Evolutionary conservation across 495 filamentous ascomycete genomes (phyloP), one percentile per base, ranked within the genome.

Genomic region (Chlorociboria aeruginascens): DNA sequence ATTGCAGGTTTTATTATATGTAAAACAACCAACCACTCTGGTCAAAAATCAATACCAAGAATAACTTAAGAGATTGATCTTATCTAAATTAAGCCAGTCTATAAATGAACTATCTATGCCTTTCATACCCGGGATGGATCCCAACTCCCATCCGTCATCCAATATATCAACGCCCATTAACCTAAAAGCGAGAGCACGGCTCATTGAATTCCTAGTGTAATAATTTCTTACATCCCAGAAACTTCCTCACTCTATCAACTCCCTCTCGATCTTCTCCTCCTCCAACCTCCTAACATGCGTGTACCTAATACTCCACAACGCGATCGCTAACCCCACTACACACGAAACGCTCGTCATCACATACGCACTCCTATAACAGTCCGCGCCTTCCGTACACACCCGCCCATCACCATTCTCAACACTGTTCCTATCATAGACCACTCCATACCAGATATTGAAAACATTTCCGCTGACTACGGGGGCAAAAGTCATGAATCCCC

Each of bases 401-500:
- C 80, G 68, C 43, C 87, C 89, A 41, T 81, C 72, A 0, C 66
- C 68, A 8, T 72, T 70, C n/a, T 85, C 61, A 37, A 81, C 66
- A 38, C 77, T 86, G 63, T 95, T 88, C 13, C 65, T 64, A 62
- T 98, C 90, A 60, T 84, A 93, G 7, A 96, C 76, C 31, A 61
- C 59, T 41, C 86, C 85, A 60, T 97, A 98, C 38, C 87, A 73
- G 3, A 97, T 64, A 63, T 96, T 97, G 69, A 96, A 96, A 30
- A 95, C 64, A 48, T 97, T 93, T 35, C 86, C 86, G 13, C 78
- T 86, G 43, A 95, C 66, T 6, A 94, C 82, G 0, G 89, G 88
- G 10, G 82, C 77, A 13, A 97, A 66, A 0, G 85, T 96, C 84
- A 98, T 95, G 54, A 79, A 82, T 31, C 92, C 92, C 87, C 90